Evolutionary conservation across 805 yeast species (phyloP), one percentile per base, ranked within the genome.

Genomic region (Debaryomyces castellii): DNA sequence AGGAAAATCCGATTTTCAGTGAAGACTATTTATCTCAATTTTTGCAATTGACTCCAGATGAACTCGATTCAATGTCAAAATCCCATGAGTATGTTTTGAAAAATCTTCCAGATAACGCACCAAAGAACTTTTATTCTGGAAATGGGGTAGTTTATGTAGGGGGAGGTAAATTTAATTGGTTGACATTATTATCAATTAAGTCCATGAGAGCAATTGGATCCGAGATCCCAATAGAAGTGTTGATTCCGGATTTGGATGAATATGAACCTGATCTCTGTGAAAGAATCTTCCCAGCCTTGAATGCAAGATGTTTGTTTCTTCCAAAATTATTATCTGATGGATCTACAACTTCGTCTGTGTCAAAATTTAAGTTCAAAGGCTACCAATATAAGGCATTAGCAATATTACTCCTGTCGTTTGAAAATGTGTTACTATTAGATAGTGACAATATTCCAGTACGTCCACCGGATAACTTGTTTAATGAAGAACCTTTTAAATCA

Each of bases 131-230:
- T n/a, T 71, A 71, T 50, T 41, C 57, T 20, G 71, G 84, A 1
- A 68, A 76, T 46, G 88, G 84, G 8, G 73, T 84, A 16, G 92
- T 80, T 22, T 82, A 74, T 55, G 90, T 87, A 23, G 95, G 92
- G 28, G 96, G 96, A 36, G 94, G 91, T 3, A 78, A 78, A 53
- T 86, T 81, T 63, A 81, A 87, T 50, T 84, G 92, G 77, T 73
- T 85, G 54, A 80, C 89, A 4, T 66, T 86, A 33, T 67, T 86
- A 20, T 80, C 88, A 8, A 76, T 89, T 44, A 78, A 78, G 54
- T 75, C 83, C 49, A 63, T 89, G 41, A 71, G 96, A 56, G 78
- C 81, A 33, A 69, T 77, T 6, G 89, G 92, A 2, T 81, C 87
- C 2, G 74, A 73, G 11, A 64, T 85, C 30, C 96, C 97, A 0